Evolutionary conservation across 2,329 filamentous ascomycete species (phyloP).

Genomic region (Lasiodiplodia gonubiensis): DNA sequence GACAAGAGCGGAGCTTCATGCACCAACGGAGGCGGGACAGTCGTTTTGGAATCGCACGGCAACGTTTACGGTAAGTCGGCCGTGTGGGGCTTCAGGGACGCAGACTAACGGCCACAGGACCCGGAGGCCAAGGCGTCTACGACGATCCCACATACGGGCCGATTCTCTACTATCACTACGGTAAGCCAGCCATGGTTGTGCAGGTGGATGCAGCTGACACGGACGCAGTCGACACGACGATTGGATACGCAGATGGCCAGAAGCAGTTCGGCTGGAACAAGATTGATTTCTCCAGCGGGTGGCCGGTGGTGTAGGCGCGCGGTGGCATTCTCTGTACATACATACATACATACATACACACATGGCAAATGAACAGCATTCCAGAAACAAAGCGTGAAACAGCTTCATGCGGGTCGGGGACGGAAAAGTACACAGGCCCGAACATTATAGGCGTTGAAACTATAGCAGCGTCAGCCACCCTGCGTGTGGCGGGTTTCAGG

Average conservation of each 20-base stretch:
- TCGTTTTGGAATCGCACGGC: conserved; percentile 65
- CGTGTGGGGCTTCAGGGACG: background rate
- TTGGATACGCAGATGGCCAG: conserved; percentile 59
- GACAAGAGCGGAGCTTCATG: conserved; percentile 62
- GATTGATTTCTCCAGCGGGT: conserved; percentile 56
- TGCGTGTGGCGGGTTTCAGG: background rate
- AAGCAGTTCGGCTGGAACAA: conserved; percentile 61
- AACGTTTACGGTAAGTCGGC: conserved; percentile 60
- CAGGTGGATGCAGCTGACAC: background rate
- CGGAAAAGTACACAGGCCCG: background rate
- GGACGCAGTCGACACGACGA: conserved; percentile 53
- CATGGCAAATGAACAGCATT: background rate
- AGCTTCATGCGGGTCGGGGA: background rate
- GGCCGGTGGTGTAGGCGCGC: conserved; percentile 51
- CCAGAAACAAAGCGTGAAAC: background rate
- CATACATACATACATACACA: too few relatives aligned
- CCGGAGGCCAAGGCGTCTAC: conserved; percentile 68
- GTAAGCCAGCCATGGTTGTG: conserved; percentile 34
- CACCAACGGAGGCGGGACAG: conserved; percentile 63
- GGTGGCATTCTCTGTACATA: conserved; percentile 11
- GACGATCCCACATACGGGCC: conserved; percentile 57
- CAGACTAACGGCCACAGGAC: conserved; percentile 36
- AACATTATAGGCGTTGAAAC: conserved; percentile 7
- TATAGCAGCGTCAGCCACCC: conserved; percentile 9
- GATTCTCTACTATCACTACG: conserved; percentile 68